A percentile compares a stretch with the other conserved stretches of the same genome.
These are phyloP conservation scores for Salix suchowensis DNA, from an alignment of 345 rosid species.

Conservation along the genomic window DNA sequence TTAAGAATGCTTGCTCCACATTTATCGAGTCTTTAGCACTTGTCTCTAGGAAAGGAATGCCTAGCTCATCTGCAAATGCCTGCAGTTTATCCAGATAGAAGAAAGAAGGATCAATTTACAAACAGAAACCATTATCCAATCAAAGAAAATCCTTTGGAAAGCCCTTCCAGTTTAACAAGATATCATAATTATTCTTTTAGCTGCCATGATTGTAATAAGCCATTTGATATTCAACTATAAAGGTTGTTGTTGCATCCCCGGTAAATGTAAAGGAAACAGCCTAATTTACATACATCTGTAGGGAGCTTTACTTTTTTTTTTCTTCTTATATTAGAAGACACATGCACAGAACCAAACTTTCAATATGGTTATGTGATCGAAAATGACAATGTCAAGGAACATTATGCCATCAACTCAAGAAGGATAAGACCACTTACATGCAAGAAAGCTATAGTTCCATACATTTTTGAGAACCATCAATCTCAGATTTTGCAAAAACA, in stretches of 20 bases:
- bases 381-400: background rate
- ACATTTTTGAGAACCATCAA: background rate
- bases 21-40: slow-evolving; percentile 83
- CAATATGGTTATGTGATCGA: background rate
- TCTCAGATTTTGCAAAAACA: background rate
- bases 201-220: no score
- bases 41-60: slow-evolving; percentile 78
- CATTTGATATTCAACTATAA: no score
- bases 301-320: background rate
- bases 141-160: background rate
- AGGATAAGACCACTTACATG: background rate
- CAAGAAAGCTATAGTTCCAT: background rate
- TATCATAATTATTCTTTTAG: background rate
- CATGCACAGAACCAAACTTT: background rate
- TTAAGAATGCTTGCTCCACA: slow-evolving; percentile 79
- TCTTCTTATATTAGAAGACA: no score
- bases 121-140: background rate
- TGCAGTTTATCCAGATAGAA: slow-evolving; percentile 18
- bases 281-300: background rate
- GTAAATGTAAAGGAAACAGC: background rate
- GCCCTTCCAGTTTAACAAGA: background rate
- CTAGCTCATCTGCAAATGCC: slow-evolving; percentile 81
- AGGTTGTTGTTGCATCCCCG: background rate
- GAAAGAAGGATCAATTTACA: slow-evolving; percentile 15
- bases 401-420: background rate